Evolutionary conservation across 805 yeast genomes (phyloP).

Genomic region (Ogataea chonburiensis): DNA sequence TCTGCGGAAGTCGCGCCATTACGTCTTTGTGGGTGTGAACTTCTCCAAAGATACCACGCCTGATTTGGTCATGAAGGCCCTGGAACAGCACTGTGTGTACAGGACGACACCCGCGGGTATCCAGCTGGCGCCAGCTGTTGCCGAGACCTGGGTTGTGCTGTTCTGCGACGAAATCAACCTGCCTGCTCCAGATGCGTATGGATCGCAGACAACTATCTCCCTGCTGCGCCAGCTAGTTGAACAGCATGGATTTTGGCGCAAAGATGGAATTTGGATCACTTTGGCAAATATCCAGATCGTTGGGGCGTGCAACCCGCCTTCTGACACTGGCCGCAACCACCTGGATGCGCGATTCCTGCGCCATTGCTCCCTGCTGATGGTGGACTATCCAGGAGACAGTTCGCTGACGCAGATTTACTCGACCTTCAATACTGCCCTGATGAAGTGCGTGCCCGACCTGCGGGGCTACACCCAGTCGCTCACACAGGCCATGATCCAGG

Average conservation of each 20-base stretch:
- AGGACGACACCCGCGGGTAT: slow-evolving; percentile 50
- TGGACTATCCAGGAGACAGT: slow-evolving; percentile 69
- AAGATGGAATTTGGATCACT: slow-evolving; percentile 62
- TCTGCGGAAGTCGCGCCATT: slow-evolving; percentile 52
- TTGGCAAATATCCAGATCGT: slow-evolving; percentile 71
- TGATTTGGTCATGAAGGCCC: slow-evolving; percentile 52
- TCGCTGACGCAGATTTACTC: slow-evolving; percentile 70
- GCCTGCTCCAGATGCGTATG: slow-evolving; percentile 69
- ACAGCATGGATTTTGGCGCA: slow-evolving; percentile 74
- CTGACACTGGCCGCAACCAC: slow-evolving; percentile 68
- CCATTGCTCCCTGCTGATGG: slow-evolving; percentile 62
- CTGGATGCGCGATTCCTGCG: slow-evolving; percentile 63
- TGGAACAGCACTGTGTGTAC: slow-evolving; percentile 74
- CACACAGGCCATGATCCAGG: slow-evolving; percentile 63
- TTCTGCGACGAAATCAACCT: slow-evolving; percentile 92
- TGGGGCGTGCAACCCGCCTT: slow-evolving; percentile 94
- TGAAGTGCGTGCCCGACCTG: slow-evolving; percentile 60
- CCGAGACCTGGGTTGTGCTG: slow-evolving; percentile 71
- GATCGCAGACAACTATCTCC: slow-evolving; percentile 68
- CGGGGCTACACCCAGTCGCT: slow-evolving; percentile 51
- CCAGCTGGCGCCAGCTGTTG: slow-evolving; percentile 53
- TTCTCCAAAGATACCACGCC: slow-evolving; percentile 82
- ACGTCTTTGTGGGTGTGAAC: slow-evolving; percentile 67
- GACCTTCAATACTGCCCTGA: slow-evolving; percentile 52
- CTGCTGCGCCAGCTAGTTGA: slow-evolving; percentile 75